phyloP scores from a whole-genome alignment of 2,329 filamentous ascomycete genomes.

The Pseudocercospora cruenta region DNA sequence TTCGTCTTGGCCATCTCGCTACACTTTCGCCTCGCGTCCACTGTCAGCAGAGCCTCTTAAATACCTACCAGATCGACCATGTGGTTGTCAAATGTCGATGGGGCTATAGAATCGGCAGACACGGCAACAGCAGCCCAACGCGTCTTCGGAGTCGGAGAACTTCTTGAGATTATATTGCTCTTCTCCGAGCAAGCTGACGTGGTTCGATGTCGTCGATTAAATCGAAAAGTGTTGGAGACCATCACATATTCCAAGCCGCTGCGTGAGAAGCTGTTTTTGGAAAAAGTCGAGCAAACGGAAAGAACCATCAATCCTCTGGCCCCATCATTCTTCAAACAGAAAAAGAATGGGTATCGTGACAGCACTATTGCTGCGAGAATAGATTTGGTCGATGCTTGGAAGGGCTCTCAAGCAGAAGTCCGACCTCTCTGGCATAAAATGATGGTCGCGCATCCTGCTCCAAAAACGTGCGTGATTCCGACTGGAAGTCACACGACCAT shows the following conservation, averaged over 20 bases:
- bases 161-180: constrained; percentile 26
- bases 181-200: constrained; percentile 19
- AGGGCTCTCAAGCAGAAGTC: constrained; percentile 14
- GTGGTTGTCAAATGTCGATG: constrained; percentile 6
- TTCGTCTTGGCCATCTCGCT: constrained; percentile 1
- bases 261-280: constrained; percentile 23
- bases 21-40: background rate
- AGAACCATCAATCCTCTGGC: constrained; percentile 23
- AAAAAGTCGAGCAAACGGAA: constrained; percentile 15
- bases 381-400: constrained; percentile 26
- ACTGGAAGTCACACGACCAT: constrained; percentile 23
- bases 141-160: constrained; percentile 27
- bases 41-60: background rate
- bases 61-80: constrained; percentile 4
- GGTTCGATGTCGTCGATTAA: constrained; percentile 24
- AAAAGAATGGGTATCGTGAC: constrained; percentile 25
- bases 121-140: constrained; percentile 22
- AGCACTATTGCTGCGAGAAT: constrained; percentile 27
- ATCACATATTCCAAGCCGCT: constrained; percentile 22
- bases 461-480: constrained; percentile 28
- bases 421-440: constrained; percentile 25
- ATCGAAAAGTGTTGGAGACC: constrained; percentile 21
- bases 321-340: constrained; percentile 23
- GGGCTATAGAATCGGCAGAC: background rate
- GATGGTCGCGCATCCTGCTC: constrained; percentile 24